Evolutionary conservation across 2,329 filamentous ascomycete genomes (phyloP).

Genomic region (Curvularia lunata): DNA sequence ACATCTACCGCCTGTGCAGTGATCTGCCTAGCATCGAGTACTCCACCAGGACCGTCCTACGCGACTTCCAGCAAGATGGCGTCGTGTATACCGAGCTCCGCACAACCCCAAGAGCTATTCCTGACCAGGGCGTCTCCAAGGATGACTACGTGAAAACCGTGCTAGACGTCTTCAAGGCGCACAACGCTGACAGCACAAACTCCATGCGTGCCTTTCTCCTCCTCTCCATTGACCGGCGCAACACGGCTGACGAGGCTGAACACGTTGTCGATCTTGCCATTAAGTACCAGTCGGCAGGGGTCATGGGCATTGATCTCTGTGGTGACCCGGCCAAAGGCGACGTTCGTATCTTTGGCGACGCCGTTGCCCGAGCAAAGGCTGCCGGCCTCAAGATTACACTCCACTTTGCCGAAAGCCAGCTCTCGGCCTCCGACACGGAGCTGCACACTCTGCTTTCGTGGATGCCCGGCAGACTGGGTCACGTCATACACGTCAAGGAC

Average conservation of each 20-base stretch:
- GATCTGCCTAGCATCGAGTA: slow-evolving; percentile 65
- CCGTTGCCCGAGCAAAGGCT: slow-evolving; percentile 64
- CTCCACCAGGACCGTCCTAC: slow-evolving; percentile 67
- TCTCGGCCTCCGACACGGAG: slow-evolving; percentile 65
- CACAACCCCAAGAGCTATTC: slow-evolving; percentile 74
- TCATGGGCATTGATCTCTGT: slow-evolving; percentile 80
- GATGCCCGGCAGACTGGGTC: slow-evolving; percentile 72
- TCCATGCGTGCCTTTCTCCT: slow-evolving; percentile 70
- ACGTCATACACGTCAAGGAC: slow-evolving; percentile 77
- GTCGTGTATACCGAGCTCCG: slow-evolving; percentile 80
- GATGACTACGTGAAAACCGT: slow-evolving; percentile 70
- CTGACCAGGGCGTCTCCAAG: slow-evolving; percentile 61
- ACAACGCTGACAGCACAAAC: slow-evolving; percentile 49
- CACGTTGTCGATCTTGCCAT: slow-evolving; percentile 69
- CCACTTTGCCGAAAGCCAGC: slow-evolving; percentile 76
- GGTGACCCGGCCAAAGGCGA: slow-evolving; percentile 73
- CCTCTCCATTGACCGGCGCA: slow-evolving; percentile 75
- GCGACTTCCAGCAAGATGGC: slow-evolving; percentile 69
- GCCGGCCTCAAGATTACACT: slow-evolving; percentile 69
- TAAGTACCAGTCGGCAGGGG: slow-evolving; percentile 58
- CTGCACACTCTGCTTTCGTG: slow-evolving; percentile 69
- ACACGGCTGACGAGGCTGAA: slow-evolving; percentile 63
- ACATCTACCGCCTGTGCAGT: slow-evolving; percentile 78
- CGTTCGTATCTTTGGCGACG: slow-evolving; percentile 64
- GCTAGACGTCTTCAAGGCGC: slow-evolving; percentile 66